These are phyloP conservation scores for Mollisiaceae sp. DNA, from an alignment of 2,329 filamentous ascomycete genomes.

Conservation along the genomic window DNA sequence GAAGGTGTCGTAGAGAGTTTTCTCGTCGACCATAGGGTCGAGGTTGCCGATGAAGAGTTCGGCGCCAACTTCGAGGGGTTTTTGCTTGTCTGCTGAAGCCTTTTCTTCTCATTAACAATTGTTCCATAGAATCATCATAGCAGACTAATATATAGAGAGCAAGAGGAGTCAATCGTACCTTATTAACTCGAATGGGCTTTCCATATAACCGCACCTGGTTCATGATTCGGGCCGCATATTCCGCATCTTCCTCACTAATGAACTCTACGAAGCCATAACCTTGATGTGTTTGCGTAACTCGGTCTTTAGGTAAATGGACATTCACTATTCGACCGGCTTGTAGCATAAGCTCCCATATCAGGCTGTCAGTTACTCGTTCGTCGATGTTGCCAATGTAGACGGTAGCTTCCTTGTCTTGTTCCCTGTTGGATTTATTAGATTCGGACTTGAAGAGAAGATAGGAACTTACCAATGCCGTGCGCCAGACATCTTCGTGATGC, in stretches of 20 bases:
- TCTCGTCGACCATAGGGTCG: conserved; percentile 93
- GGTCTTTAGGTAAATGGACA: conserved; percentile 97
- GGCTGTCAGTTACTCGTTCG: conserved; percentile 87
- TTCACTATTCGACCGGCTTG: conserved; percentile 97
- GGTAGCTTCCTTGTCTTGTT: conserved; percentile 97
- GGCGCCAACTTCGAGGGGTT: conserved; percentile 89
- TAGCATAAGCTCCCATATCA: conserved; percentile 98
- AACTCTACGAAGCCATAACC: conserved; percentile 99
- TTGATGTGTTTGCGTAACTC: conserved; percentile 95
- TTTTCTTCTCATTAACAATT: conserved; percentile 23
- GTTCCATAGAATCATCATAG: background rate
- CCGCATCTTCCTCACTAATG: conserved; percentile 91
- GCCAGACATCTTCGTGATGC: conserved; percentile 47
- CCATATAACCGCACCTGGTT: conserved; percentile 93
- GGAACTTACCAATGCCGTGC: conserved; percentile 70
- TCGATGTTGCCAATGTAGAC: conserved; percentile 99
- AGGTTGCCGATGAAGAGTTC: conserved; percentile 97
- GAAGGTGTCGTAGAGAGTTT: conserved; percentile 94
- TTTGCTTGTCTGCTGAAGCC: conserved; percentile 89
- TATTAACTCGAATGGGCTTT: conserved; percentile 96
- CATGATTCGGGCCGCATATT: conserved; percentile 96
- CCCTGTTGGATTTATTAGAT: conserved; percentile 58
- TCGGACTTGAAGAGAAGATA: background rate
- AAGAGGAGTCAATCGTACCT: conserved; percentile 56
- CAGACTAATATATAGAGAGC: background rate